Base-by-base conservation (phyloP, 176 grass and related monocot species). In the Dactylis glomerata region DNA sequence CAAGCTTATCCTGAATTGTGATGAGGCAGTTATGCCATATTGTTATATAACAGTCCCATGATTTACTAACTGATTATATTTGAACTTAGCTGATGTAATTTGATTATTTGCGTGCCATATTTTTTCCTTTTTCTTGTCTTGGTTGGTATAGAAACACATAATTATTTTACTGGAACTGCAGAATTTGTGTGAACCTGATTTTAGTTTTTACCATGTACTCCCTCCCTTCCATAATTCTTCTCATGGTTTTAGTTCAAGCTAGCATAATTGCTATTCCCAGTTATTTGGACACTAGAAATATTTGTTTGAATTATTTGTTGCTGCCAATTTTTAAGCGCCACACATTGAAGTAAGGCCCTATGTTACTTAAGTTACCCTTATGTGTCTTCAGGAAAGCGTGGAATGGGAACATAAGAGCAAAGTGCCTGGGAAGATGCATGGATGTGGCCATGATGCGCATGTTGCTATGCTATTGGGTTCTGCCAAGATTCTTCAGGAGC, bases 351-450 rank as follows among this genome's bases (percentile, higher is more conserved):
- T 77, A 69, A 68, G 38, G n/a, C 41, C 81, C 27, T 69, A 50
- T 72, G 68, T 66, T 83, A 75, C 78, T 66, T 83, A 80, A 74
- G 67, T 79, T 74, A 23, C 66, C 42, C 34, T 38, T 32, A 75
- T 59, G 46, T 85, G 49, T 37, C 12, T 76, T 80, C 64, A 97
- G 95, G 95, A 97, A 89, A 88, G 78, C 41, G 95, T 97, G 32
- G 95, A 97, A 82, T 97, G 95, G 95, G 92, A 92, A 54, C 95
- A 97, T 87, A 95, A 94, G 84, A 97, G 95, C 82, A 97, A 97
- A 94, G 90, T 93, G 27, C 90, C 90, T 45, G 95, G 95, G 68
- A 97, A 97, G 72, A 97, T 97, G 95, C 95, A 97, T 91, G 95
- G 90, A 76, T 97, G 95, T 80, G 95, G 95, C 27, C 95, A 97